These are phyloP conservation scores for Gynostemma pentaphyllum DNA, from an alignment of 306 rosid genomes.

Conservation along the genomic window DNA sequence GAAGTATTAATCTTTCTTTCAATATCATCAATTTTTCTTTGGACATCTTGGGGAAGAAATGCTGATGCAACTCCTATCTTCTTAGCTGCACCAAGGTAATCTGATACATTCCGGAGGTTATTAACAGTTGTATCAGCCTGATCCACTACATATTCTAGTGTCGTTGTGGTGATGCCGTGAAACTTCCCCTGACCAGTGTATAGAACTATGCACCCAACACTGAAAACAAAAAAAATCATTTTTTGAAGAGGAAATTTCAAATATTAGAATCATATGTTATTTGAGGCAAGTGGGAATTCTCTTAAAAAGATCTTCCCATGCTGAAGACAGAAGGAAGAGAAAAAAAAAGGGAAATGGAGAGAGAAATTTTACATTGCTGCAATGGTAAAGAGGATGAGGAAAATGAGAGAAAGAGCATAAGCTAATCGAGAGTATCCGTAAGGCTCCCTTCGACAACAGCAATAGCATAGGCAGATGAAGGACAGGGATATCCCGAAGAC, in stretches of 20 bases:
- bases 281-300: background rate
- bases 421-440: conserved; percentile 19
- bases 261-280: background rate
- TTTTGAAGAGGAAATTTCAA: background rate
- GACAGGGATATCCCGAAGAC: conserved; percentile 21
- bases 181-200: conserved; percentile 67
- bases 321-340: background rate
- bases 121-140: conserved; percentile 41
- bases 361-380: conserved; percentile 31
- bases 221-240: background rate
- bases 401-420: conserved; percentile 22
- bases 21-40: conserved; percentile 36
- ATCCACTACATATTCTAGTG: conserved; percentile 44
- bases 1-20: conserved; percentile 40
- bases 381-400: conserved; percentile 24
- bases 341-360: background rate
- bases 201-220: conserved; percentile 41
- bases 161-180: conserved; percentile 35
- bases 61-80: conserved; percentile 39
- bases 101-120: conserved; percentile 48
- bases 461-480: conserved; percentile 24
- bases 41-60: conserved; percentile 42
- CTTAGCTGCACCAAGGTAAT: conserved; percentile 54
- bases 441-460: conserved; percentile 12
- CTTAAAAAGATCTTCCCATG: background rate